Evolutionary conservation across 352 stramenopile genomes (phyloP).

Genomic region (Phytophthora brassicae): DNA sequence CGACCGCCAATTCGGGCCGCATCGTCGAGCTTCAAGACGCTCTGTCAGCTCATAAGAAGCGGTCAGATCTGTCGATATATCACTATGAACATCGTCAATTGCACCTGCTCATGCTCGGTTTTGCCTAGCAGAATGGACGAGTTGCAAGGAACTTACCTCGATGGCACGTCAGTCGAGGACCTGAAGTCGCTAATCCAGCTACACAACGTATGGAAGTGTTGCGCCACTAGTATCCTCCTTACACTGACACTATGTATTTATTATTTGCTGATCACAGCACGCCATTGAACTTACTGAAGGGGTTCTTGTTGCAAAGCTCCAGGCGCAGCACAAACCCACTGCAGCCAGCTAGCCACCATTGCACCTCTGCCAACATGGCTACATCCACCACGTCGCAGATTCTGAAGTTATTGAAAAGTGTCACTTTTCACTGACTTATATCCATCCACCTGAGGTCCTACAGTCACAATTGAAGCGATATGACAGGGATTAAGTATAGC

Average conservation of each 20-base stretch:
- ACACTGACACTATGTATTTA: background rate
- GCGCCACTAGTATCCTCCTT: background rate
- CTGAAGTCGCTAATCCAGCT: constrained; percentile 64
- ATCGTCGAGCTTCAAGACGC: constrained; percentile 25
- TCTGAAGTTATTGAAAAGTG: no score
- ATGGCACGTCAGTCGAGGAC: constrained; percentile 31
- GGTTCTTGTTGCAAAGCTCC: constrained; percentile 57
- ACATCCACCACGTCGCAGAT: constrained; percentile 35
- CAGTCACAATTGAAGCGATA: no score
- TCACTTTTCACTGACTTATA: constrained; percentile 17
- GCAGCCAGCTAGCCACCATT: background rate
- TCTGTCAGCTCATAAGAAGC: constrained; percentile 18
- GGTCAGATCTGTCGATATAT: background rate
- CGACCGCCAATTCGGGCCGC: constrained; percentile 2
- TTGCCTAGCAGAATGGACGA: constrained; percentile 41
- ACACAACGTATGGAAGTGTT: constrained; percentile 44
- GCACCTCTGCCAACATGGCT: constrained; percentile 18
- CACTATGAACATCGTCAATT: background rate
- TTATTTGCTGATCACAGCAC: constrained; percentile 29
- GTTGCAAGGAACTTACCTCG: constrained; percentile 42
- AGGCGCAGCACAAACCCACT: constrained; percentile 25
- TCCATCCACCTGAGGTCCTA: no score
- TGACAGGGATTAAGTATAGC: no score
- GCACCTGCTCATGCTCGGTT: background rate
- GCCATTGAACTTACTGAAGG: constrained; percentile 56